Conservation (phyloP, 768 basidiomycete genomes). For the Gloeostereum incarnatum region DNA sequence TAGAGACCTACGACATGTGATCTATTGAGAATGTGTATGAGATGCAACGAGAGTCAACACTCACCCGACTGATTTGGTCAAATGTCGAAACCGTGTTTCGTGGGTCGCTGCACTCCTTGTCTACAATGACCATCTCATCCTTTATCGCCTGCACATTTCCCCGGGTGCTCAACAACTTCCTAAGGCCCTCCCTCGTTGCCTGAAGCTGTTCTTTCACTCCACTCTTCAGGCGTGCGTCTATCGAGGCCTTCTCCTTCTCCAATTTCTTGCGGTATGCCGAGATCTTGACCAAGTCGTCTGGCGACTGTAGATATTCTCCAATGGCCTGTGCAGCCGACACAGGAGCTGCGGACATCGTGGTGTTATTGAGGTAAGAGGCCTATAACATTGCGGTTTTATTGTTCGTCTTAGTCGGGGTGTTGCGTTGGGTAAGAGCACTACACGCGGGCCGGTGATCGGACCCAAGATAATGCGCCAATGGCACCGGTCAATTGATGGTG, state of each 20-base stretch:
- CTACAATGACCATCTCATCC: slow-evolving; percentile 79
- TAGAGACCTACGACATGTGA: slow-evolving; percentile 62
- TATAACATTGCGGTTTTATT: too few relatives aligned
- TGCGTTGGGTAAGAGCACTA: too few relatives aligned
- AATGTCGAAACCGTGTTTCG: slow-evolving; percentile 75
- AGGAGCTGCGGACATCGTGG: slow-evolving; percentile 36
- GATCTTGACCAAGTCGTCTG: slow-evolving; percentile 88
- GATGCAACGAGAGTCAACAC: slow-evolving; percentile 16
- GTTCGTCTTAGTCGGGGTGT: too few relatives aligned
- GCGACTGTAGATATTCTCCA: slow-evolving; percentile 86
- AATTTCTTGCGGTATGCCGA: slow-evolving; percentile 86
- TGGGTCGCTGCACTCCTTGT: slow-evolving; percentile 69
- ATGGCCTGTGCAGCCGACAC: slow-evolving; percentile 81
- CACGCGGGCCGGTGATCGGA: too few relatives aligned
- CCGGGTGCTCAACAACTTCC: slow-evolving; percentile 70
- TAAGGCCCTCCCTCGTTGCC: slow-evolving; percentile 80
- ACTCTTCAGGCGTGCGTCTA: slow-evolving; percentile 82
- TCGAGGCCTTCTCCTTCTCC: slow-evolving; percentile 92
- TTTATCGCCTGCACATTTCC: slow-evolving; percentile 72
- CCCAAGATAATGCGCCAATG: too few relatives aligned
- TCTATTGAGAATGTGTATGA: slow-evolving; percentile 1
- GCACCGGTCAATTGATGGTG: too few relatives aligned
- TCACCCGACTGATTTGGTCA: slow-evolving; percentile 90
- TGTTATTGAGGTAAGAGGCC: too few relatives aligned
- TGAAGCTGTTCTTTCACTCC: slow-evolving; percentile 92